Evolutionary conservation across 1,284 basidiomycete genomes (phyloP).

Genomic region (Apiotrichum veenhuisii): DNA sequence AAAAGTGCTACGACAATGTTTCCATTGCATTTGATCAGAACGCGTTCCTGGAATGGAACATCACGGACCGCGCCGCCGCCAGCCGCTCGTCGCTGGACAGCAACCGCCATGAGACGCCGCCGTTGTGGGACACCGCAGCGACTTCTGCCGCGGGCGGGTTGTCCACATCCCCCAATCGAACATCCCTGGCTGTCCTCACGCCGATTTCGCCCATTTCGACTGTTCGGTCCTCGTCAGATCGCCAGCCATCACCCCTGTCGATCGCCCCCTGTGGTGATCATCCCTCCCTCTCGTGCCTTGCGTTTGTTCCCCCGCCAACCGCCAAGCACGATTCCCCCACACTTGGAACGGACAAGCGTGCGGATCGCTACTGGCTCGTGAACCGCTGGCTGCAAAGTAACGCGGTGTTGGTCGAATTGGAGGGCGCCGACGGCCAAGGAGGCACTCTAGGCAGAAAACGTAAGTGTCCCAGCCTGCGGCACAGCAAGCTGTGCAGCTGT

Average conservation of each 20-base stretch:
- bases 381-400: slow-evolving; percentile 16
- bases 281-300: not conserved
- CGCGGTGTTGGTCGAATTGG: slow-evolving; percentile 1
- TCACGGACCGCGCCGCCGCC: not conserved
- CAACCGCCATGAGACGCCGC: not conserved
- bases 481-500: too few species aligned
- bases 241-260: not conserved
- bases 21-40: slow-evolving; percentile 24
- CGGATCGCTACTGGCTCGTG: slow-evolving; percentile 21
- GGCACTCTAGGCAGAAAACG: slow-evolving; percentile 6
- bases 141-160: too few species aligned
- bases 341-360: slow-evolving; percentile 12
- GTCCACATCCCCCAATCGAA: not conserved
- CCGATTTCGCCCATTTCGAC: not conserved
- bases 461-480: not conserved
- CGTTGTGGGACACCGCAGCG: not conserved
- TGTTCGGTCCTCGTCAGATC: not conserved
- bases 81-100: not conserved
- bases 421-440: slow-evolving; percentile 8
- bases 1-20: slow-evolving; percentile 12
- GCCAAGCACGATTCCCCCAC: slow-evolving; percentile 10
- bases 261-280: not conserved
- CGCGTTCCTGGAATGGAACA: slow-evolving; percentile 28
- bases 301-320: slow-evolving; percentile 7
- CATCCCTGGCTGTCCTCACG: not conserved